Base-by-base conservation (phyloP, 1,284 basidiomycete genomes). In the Grifola frondosa region DNA sequence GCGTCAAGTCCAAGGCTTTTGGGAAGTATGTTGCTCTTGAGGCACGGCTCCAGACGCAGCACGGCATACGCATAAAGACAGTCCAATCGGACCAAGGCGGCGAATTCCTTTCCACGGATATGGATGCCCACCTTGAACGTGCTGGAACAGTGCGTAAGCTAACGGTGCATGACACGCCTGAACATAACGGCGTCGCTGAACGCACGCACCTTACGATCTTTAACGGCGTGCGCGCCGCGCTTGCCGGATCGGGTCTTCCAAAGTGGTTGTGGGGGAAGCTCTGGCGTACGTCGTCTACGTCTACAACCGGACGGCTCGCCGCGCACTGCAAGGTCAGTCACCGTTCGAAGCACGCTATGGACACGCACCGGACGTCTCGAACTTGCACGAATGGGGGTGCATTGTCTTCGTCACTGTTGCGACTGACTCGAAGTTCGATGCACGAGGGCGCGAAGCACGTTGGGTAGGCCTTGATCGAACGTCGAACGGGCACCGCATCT, bases 161-260 rank as follows among this genome's bases (percentile, higher is more conserved):
- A 11, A 49, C 44, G 11, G 33, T 32, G 20, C 41, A 33, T 13
- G 35, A 70, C 49, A 67, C 67, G 30, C 59, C 64, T 2, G 52
- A 57, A 3, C 63, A 68, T 31, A 70, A 70, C 40, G 66, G 69
- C 7, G 58, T 70, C 39, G 64, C 68, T 0, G 69, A 74, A 48
- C 51, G 63, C 3, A 48, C 64, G 11, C 70, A 70, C 45, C 51
- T 57, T 5, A 71, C 58, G 21, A 12, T 56, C 10, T 22, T 52
- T 2, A 49, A 60, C 13, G 39, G 44, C 9, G 52, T 46, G 4
- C 44, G 57, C 2, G 56, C 56, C 2, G 45, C 60, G 48, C 48
- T 62, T 3, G 34, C 51, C 20, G 52, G 52, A 16, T 40, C 50
- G 10, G 47, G 61, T 1, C 46, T 72, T 5, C 66, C 68, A 1